These are phyloP conservation scores for Orbilia javanica DNA, from an alignment of 2,329 filamentous ascomycete species.

Conservation along the genomic window DNA sequence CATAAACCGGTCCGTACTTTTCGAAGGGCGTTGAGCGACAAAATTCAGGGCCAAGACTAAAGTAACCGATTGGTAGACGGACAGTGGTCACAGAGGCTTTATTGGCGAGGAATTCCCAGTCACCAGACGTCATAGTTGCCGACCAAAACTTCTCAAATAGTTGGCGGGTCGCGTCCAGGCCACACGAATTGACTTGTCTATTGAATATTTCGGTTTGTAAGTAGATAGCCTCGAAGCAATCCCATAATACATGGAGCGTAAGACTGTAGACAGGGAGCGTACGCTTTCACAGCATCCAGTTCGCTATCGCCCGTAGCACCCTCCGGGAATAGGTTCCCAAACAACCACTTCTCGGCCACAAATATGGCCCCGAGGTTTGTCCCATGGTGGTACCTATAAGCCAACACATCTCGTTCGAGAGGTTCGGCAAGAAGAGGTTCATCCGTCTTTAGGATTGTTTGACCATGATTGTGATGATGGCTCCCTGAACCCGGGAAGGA, in stretches of 20 bases:
- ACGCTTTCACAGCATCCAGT: slow-evolving; percentile 68
- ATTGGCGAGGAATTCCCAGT: slow-evolving; percentile 70
- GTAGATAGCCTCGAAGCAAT: neutral
- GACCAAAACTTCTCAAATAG: slow-evolving; percentile 72
- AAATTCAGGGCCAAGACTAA: slow-evolving; percentile 70
- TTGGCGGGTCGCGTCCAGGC: slow-evolving; percentile 68
- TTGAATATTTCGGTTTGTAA: slow-evolving; percentile 37
- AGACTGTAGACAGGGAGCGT: neutral
- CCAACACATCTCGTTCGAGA: slow-evolving; percentile 66
- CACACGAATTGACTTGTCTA: slow-evolving; percentile 66
- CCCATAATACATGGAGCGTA: neutral
- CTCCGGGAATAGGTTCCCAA: slow-evolving; percentile 68
- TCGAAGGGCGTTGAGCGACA: slow-evolving; percentile 70
- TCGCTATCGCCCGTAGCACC: slow-evolving; percentile 67
- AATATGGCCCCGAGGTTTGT: slow-evolving; percentile 73
- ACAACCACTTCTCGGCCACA: slow-evolving; percentile 73
- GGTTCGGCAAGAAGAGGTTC: slow-evolving; percentile 50
- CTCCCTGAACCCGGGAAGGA: neutral
- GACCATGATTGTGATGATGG: neutral
- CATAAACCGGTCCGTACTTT: slow-evolving; percentile 67
- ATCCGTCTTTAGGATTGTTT: slow-evolving; percentile 24
- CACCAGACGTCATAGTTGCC: slow-evolving; percentile 68
- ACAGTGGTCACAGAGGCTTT: slow-evolving; percentile 71
- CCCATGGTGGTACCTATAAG: slow-evolving; percentile 73
- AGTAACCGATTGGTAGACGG: slow-evolving; percentile 74